Percentiles rank a stretch among this genome's conserved stretches.
Evolutionary conservation across 306 rosid species (phyloP).

Genomic region (Rosa chinensis): DNA sequence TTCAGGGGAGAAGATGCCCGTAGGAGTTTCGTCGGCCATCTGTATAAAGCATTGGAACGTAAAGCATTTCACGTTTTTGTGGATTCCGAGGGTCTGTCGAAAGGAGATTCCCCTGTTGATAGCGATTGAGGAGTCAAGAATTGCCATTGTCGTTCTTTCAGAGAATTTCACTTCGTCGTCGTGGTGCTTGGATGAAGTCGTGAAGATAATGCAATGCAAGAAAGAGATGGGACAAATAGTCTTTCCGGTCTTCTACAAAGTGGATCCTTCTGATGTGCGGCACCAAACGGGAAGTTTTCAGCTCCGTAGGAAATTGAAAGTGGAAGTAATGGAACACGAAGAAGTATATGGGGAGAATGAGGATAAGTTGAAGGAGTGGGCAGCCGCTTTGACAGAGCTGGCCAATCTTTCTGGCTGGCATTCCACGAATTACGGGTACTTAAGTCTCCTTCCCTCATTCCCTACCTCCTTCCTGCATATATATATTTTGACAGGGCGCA

Average conservation of each 20-base stretch:
- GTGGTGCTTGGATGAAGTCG: constrained; percentile 9
- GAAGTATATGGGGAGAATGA: neutral
- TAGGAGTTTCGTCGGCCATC: neutral
- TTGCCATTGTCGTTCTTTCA: neutral
- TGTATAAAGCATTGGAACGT: rapidly evolving
- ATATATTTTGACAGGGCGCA: no score
- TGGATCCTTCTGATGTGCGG: neutral
- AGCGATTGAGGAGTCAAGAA: neutral
- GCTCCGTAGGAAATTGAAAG: neutral
- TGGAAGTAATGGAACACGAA: neutral
- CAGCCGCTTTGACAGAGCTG: neutral
- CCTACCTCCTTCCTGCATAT: no score
- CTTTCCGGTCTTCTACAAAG: neutral
- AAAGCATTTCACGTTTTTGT: no score
- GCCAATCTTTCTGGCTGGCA: neutral
- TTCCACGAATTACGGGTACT: no score
- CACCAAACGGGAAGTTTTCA: neutral
- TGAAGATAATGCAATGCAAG: neutral
- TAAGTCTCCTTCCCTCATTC: no score
- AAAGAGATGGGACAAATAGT: neutral
- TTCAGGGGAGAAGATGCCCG: neutral
- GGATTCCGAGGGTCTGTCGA: neutral
- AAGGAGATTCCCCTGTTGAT: neutral
- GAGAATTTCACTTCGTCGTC: neutral
- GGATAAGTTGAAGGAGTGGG: neutral